Evolutionary conservation across 495 filamentous ascomycete species (phyloP).

Genomic region (Penicillium daleae): DNA sequence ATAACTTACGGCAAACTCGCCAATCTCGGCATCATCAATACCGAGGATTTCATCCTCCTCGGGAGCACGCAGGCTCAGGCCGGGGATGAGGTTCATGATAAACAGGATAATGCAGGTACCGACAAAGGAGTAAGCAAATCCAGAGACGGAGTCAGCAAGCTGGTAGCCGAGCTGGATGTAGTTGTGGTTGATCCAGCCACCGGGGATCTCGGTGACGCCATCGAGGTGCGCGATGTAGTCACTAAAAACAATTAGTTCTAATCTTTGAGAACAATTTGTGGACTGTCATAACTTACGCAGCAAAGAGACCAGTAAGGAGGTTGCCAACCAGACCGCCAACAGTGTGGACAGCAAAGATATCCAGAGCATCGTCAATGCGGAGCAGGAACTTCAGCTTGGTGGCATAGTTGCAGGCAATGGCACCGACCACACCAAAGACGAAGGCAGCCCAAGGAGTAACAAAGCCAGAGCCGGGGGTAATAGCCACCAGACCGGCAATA

Average conservation of each 20-base stretch:
- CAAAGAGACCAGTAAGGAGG: conserved; percentile 87
- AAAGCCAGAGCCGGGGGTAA: conserved; percentile 89
- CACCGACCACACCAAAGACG: conserved; percentile 84
- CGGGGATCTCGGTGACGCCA: conserved; percentile 67
- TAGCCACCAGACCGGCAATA: conserved; percentile 88
- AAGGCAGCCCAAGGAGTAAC: conserved; percentile 95
- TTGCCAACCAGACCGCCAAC: conserved; percentile 91
- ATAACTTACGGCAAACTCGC: conserved; percentile 81
- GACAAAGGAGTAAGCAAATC: conserved; percentile 83
- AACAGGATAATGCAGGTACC: conserved; percentile 87
- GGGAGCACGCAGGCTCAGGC: conserved; percentile 74
- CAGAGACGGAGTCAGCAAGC: conserved; percentile 82
- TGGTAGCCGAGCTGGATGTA: conserved; percentile 90
- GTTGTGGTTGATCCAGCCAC: conserved; percentile 90
- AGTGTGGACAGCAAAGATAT: conserved; percentile 92
- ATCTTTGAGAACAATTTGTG: not conserved
- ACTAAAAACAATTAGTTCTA: conserved; percentile 40
- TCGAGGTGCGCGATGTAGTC: conserved; percentile 93
- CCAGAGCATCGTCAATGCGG: conserved; percentile 84
- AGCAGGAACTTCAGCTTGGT: conserved; percentile 95
- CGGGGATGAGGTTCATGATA: conserved; percentile 84
- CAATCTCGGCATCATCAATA: conserved; percentile 94
- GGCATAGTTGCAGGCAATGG: conserved; percentile 86
- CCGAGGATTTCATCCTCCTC: conserved; percentile 90
- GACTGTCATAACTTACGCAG: conserved; percentile 61